Base-by-base conservation (phyloP, 129 eudicot genomes). In the Helianthus tuberosus region DNA sequence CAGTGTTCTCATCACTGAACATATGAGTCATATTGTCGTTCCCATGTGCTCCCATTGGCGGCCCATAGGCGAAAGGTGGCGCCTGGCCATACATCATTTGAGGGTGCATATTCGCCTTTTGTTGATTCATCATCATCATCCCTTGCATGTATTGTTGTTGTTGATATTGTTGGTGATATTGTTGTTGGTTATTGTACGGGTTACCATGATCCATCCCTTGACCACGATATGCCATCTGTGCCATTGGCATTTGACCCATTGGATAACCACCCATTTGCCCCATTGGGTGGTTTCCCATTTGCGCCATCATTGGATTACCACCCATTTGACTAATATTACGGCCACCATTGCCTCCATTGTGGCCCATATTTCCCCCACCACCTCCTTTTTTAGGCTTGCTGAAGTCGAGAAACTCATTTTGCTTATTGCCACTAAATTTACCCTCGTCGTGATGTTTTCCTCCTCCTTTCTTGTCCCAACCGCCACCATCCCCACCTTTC, bases 121-220 rank as follows among this genome's bases (percentile, higher is more conserved):
- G 94, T 66, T 91, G 94, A 63, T 88, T 88, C 93, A 86, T 88
- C 97, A 86, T 86, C 97, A 91, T 91, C 1, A 91, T 48, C 53
- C 53, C 93, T 46, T 87, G 90, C 96, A 84, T 84, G 75, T 91
- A 82, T 14, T 87, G 93, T 38, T 68, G 74, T 41, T 63, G 55
- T 35, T 85, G 78, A 13, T 25, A 14, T 6, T 76, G 80, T 68
- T 68, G 81, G 32, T 77, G 81, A 39, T 39, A 43, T 8, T 25
- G 9, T 9, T 76, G 80, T 47, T 59, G 81, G 48, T 69, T 75
- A 23, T 50, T 41, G 54, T 82, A 87, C 29, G 89, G 87, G 81
- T 84, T 84, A 8, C 51, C 87, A 20, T 81, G 92, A 36, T 87
- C 89, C 88, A 79, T 72, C 43, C 88, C 91, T 32, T 66, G 86